These are phyloP conservation scores for Claviceps sp. DNA, from an alignment of 2,329 filamentous ascomycete species.

Conservation along the genomic window DNA sequence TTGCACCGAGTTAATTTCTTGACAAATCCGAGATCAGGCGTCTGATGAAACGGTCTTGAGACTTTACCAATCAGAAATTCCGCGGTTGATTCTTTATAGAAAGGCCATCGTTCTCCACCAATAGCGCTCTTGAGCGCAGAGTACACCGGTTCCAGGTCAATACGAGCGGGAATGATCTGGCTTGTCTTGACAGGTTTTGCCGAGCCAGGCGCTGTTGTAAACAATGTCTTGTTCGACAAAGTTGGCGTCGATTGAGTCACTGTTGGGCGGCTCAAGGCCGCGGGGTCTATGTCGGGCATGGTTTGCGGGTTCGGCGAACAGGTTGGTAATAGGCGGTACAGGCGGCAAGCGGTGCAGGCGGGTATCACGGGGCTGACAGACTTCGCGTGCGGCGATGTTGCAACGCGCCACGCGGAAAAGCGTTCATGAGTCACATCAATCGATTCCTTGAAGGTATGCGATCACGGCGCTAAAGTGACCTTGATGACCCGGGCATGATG, in stretches of 20 bases:
- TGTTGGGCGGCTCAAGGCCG: constrained; percentile 50
- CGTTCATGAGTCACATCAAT: constrained; percentile 32
- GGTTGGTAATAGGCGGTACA: constrained; percentile 11
- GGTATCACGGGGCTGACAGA: constrained; percentile 10
- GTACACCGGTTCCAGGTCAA: constrained; percentile 55
- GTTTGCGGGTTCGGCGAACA: constrained; percentile 15
- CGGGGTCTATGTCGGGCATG: constrained; percentile 60
- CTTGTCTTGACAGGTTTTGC: constrained; percentile 44
- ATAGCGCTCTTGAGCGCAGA: constrained; percentile 46
- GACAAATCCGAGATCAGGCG: too few species aligned
- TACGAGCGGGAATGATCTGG: constrained; percentile 50
- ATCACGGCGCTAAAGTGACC: constrained; percentile 26
- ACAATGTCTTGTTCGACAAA: constrained; percentile 43
- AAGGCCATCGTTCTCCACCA: constrained; percentile 46
- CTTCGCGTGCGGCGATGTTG: constrained; percentile 34
- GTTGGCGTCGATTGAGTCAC: constrained; percentile 45
- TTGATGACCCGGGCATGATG: constrained; percentile 32
- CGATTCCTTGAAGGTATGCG: constrained; percentile 24
- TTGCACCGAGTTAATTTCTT: constrained; percentile 15
- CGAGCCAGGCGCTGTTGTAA: constrained; percentile 33
- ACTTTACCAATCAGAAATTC: constrained; percentile 48
- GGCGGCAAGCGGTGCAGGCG: background rate
- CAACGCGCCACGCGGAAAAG: constrained; percentile 30
- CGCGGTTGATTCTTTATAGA: constrained; percentile 49
- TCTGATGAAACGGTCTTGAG: background rate